These are phyloP conservation scores for Fusarium odoratissimum DNA, from an alignment of 2,329 filamentous ascomycete genomes.

Conservation along the genomic window DNA sequence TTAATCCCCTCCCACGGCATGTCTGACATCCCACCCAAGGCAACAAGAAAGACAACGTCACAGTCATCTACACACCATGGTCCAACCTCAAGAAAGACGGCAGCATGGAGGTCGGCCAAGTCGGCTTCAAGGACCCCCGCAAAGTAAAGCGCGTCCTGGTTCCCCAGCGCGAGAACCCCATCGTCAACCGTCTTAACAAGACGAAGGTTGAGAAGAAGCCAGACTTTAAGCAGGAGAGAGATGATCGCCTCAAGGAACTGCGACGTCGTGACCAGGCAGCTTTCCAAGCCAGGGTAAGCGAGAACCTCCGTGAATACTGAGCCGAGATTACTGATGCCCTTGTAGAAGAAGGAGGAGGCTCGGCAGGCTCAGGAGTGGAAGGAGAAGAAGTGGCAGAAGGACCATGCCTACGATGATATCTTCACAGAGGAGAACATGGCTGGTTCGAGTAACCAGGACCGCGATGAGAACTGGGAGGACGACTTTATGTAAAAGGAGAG, in stretches of 20 bases:
- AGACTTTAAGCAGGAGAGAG: constrained; percentile 84
- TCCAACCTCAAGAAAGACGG: constrained; percentile 95
- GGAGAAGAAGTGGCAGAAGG: constrained; percentile 92
- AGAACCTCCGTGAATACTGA: too few species aligned
- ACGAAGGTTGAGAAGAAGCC: constrained; percentile 90
- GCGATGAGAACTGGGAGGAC: constrained; percentile 80
- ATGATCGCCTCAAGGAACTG: constrained; percentile 77
- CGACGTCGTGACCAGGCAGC: constrained; percentile 76
- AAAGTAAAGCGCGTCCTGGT: constrained; percentile 86
- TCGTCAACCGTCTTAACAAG: constrained; percentile 98
- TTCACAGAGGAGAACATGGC: constrained; percentile 86
- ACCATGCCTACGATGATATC: constrained; percentile 97
- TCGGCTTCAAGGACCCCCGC: constrained; percentile 90
- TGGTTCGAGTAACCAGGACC: constrained; percentile 84
- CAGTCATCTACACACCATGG: constrained; percentile 97
- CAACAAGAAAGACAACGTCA: constrained; percentile 99
- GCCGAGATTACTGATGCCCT: neutral
- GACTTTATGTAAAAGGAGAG: constrained; percentile 83
- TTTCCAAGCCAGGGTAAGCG: constrained; percentile 69
- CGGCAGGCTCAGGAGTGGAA: constrained; percentile 81
- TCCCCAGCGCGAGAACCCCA: constrained; percentile 82
- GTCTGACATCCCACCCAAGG: constrained; percentile 59
- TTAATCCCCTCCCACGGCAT: neutral
- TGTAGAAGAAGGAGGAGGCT: constrained; percentile 80
- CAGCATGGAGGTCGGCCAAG: constrained; percentile 94